Evolutionary conservation across 1,284 basidiomycete species (phyloP), one percentile per base, ranked within the genome.

Genomic region (Fomitopsis betulina): DNA sequence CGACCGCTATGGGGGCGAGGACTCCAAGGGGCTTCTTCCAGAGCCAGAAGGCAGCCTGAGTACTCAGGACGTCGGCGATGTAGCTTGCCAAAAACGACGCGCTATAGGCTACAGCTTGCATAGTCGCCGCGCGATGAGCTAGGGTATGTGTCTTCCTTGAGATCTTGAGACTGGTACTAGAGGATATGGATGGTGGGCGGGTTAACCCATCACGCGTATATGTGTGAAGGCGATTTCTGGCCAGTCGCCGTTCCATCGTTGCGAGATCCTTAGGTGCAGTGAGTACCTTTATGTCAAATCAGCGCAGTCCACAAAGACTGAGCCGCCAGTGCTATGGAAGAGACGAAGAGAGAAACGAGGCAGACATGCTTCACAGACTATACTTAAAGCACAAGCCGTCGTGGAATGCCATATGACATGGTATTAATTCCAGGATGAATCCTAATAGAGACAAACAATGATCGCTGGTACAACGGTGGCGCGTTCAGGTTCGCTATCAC

Each of bases 21-120:
- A 85, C 55, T 5, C 78, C 76, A 15, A 91, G 73, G 3, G 87
- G 87, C 54, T 67, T 73, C 39, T 80, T 79, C 57, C 88, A 73
- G 21, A 83, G 74, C 23, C 71, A 66, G 51, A 87, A 64, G 0
- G 81, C 76, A 21, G n/a, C n/a, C n/a, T n/a, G n/a, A n/a, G 69
- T 73, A 38, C 67, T 67, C 57, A 83, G 39, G 32, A 89, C 68
- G 61, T 81, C 79, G 25, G 79, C 63, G 17, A 72, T 27, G 67
- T 85, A 87, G 3, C 64, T 63, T 19, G 69, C 58, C 0, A 76
- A 72, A 47, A 66, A 68, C 21, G 68, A 65, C 17, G 62, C 66
- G 8, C 73, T 69, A 15, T 63, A 37, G 1, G 35, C 27, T 12
- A 67, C 27, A 2, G 61, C 67, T 6, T 56, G 61, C 19, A 58